Evolutionary conservation across 306 rosid species (phyloP).

Genomic region (Macrotyloma uniflorum): DNA sequence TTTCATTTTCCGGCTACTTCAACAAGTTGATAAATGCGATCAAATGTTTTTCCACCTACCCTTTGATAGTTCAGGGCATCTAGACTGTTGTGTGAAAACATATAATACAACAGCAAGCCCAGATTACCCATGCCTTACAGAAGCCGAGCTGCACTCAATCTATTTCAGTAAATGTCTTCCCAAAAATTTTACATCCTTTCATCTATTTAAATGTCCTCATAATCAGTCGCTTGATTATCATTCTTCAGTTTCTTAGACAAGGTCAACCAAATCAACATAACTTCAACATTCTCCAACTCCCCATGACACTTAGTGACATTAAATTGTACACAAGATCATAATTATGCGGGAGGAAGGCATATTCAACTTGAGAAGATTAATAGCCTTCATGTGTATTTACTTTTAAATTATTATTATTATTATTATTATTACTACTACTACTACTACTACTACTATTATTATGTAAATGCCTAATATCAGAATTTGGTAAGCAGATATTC

Average conservation of each 20-base stretch:
- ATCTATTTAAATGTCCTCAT: constrained; percentile 9
- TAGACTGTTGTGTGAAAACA: constrained; percentile 19
- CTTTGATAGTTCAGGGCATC: not conserved
- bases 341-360: not conserved
- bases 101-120: not conserved
- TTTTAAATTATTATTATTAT: constrained; percentile 2
- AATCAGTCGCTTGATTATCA: not conserved
- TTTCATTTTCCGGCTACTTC: constrained; percentile 2
- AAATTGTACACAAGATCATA: constrained; percentile 13
- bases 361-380: constrained; percentile 5
- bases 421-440: too few relatives aligned
- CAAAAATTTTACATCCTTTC: constrained; percentile 17
- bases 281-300: constrained; percentile 25
- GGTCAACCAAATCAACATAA: too few relatives aligned
- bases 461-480: constrained; percentile 4
- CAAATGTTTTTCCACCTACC: constrained; percentile 15
- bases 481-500: constrained; percentile 11
- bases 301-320: constrained; percentile 4
- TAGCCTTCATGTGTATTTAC: not conserved
- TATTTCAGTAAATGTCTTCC: constrained; percentile 28
- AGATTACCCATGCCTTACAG: not conserved
- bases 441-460: too few relatives aligned
- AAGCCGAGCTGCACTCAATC: constrained; percentile 7
- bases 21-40: constrained; percentile 6
- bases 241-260: constrained; percentile 23